Evolutionary conservation across 192 early-diverging fungal genomes (phyloP).

Genomic region (Spizellomyces punctatus): DNA sequence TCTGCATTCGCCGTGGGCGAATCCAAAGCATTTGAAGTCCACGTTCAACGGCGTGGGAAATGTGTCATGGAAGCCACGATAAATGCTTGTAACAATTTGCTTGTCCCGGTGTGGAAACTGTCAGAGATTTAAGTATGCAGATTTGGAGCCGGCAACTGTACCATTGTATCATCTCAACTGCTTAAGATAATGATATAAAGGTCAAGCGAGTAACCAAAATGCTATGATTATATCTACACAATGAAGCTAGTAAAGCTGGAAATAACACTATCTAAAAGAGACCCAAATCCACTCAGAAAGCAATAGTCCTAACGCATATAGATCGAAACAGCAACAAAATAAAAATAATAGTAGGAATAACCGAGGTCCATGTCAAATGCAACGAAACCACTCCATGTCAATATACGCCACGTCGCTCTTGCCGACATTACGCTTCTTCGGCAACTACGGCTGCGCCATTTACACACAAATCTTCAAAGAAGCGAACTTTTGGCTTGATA

Average conservation of each 20-base stretch:
- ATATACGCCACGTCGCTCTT: too few species aligned
- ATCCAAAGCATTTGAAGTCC: conserved; percentile 55
- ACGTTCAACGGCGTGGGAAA: conserved; percentile 49
- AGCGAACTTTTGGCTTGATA: conserved; percentile 19
- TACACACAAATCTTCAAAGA: conserved; percentile 18
- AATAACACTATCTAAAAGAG: too few species aligned
- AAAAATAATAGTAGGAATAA: too few species aligned
- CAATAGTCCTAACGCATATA: too few species aligned
- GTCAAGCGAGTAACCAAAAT: too few species aligned
- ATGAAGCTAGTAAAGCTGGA: too few species aligned
- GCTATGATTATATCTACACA: too few species aligned
- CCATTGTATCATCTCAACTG: not conserved
- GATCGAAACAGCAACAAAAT: too few species aligned
- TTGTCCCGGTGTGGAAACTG: too few species aligned
- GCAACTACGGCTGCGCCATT: not conserved
- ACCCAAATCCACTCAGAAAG: too few species aligned
- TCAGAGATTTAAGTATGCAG: not conserved
- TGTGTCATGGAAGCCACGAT: conserved; percentile 43
- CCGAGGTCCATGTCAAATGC: too few species aligned
- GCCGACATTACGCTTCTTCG: not conserved
- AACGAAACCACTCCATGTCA: too few species aligned
- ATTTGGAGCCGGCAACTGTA: not conserved
- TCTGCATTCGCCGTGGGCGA: conserved; percentile 57
- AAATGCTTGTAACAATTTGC: not conserved
- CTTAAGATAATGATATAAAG: not conserved